These are phyloP conservation scores for Colletotrichum simmondsii DNA, from an alignment of 2,329 filamentous ascomycete genomes.

Conservation along the genomic window DNA sequence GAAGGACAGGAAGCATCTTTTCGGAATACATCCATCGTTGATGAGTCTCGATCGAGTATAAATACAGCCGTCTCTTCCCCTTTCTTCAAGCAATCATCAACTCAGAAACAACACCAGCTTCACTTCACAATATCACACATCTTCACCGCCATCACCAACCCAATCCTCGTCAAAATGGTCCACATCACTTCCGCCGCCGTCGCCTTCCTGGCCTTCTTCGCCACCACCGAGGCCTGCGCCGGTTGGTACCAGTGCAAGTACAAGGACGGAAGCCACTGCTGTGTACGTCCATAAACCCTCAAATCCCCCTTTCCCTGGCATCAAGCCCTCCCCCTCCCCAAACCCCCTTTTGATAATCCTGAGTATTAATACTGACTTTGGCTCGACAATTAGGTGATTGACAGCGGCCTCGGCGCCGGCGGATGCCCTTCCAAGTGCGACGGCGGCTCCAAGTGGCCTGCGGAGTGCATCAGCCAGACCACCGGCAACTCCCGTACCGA, in stretches of 20 bases:
- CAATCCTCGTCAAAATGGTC: not conserved
- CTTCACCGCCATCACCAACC: not conserved
- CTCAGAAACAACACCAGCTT: not conserved
- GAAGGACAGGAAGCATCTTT: not conserved
- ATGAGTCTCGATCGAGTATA: not conserved
- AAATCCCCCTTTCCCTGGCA: too few species aligned
- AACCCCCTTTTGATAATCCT: too few species aligned
- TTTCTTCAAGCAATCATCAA: not conserved
- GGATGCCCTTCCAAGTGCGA: not conserved
- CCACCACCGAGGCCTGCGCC: not conserved
- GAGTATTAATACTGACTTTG: not conserved
- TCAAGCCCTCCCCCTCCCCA: too few species aligned
- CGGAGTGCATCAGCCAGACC: not conserved
- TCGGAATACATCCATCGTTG: too few species aligned
- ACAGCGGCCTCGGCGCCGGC: not conserved
- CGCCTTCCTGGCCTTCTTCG: not conserved
- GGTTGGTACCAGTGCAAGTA: constrained; percentile 1
- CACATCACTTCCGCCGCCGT: not conserved
- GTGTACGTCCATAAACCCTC: not conserved
- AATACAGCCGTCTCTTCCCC: not conserved
- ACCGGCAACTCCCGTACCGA: not conserved
- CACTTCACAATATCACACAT: too few species aligned
- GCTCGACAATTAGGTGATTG: not conserved
- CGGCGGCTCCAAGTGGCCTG: not conserved
- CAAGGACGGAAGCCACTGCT: not conserved